These are phyloP conservation scores for Madurella fahalii DNA, from an alignment of 2,329 filamentous ascomycete genomes.

Conservation along the genomic window DNA sequence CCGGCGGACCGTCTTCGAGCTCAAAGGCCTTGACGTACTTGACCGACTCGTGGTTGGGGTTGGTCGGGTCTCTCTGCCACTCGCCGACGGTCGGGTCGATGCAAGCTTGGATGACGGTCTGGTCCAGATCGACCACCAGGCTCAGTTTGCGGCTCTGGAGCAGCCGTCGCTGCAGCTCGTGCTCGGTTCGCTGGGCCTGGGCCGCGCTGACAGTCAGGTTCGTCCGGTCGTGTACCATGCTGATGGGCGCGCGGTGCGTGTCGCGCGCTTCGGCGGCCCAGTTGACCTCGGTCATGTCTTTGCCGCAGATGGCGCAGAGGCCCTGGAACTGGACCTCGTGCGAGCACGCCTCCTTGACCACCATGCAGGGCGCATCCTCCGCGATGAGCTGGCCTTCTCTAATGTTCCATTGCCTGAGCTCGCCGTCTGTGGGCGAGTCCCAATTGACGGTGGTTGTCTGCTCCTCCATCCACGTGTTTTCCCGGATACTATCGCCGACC, in stretches of 20 bases:
- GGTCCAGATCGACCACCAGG: slow-evolving; percentile 92
- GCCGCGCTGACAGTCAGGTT: slow-evolving; percentile 77
- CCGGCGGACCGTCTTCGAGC: slow-evolving; percentile 77
- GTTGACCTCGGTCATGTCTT: slow-evolving; percentile 89
- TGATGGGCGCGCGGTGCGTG: slow-evolving; percentile 82
- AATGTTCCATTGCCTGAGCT: slow-evolving; percentile 72
- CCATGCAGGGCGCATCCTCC: slow-evolving; percentile 57
- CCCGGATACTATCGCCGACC: slow-evolving; percentile 61
- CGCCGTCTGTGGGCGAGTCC: slow-evolving; percentile 79
- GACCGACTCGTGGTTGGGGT: slow-evolving; percentile 87
- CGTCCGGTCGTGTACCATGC: slow-evolving; percentile 90
- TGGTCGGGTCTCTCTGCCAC: slow-evolving; percentile 84
- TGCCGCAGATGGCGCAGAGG: slow-evolving; percentile 86
- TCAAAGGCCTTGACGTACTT: slow-evolving; percentile 87
- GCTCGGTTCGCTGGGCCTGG: slow-evolving; percentile 77
- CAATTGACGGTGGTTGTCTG: slow-evolving; percentile 72
- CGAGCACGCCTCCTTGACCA: slow-evolving; percentile 85
- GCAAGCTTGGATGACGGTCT: slow-evolving; percentile 97
- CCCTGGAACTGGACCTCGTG: slow-evolving; percentile 90
- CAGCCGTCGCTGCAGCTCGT: slow-evolving; percentile 79
- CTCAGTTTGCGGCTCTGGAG: slow-evolving; percentile 79
- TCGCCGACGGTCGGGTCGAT: slow-evolving; percentile 95
- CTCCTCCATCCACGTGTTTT: slow-evolving; percentile 61
- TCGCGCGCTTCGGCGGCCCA: slow-evolving; percentile 79
- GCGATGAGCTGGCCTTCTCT: slow-evolving; percentile 60